Evolutionary conservation across 768 basidiomycete genomes (phyloP), one percentile per base, ranked within the genome.

Genomic region (Boletellus sp.): DNA sequence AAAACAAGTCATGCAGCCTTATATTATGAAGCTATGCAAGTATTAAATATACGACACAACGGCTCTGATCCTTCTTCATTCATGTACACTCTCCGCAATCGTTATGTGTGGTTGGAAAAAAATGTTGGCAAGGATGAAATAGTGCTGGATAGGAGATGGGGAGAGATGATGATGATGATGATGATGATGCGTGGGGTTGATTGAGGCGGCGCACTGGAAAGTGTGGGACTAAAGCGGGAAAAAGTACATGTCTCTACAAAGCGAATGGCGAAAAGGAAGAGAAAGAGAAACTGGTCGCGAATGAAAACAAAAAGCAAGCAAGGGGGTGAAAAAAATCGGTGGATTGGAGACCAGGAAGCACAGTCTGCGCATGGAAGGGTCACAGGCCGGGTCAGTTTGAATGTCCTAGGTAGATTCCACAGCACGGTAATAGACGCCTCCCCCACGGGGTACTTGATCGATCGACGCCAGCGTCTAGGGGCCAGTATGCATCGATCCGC

Each of bases 231-330:
- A 17, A 39, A 8, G 11, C 37, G 33, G 28, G 19, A 37, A 7
- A 22, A 42, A 53, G n/a, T 19, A 11, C 38, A 22, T 53, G 45
- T 39, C 56, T 61, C 53, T 56, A 56, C 54, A 43, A 7, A 10
- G 6, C 17, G 41, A 20, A 38, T 47, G 34, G 9, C n/a, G 28
- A 46, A 46, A 3, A 17, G 9, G n/a, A 40, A 19, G 22, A 7
- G 17, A 40, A n/a, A 20, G 5, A 23, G 10, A 40, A 10, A n/a
- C 28, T 41, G 42, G 45, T 22, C 39, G 34, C 17, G 19, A 47
- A 38, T 22, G 8, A 40, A 12, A 32, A 32, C 20, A 35, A 28
- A 12, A 42, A 28, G 5, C 40, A 10, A 26, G 28, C n/a, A 28
- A 28, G 28, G 28, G 11, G 7, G 36, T 26, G 41, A 15, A 15